Evolutionary conservation across 192 early-diverging fungal genomes (phyloP).

Genomic region (Umbelopsis sp.): DNA sequence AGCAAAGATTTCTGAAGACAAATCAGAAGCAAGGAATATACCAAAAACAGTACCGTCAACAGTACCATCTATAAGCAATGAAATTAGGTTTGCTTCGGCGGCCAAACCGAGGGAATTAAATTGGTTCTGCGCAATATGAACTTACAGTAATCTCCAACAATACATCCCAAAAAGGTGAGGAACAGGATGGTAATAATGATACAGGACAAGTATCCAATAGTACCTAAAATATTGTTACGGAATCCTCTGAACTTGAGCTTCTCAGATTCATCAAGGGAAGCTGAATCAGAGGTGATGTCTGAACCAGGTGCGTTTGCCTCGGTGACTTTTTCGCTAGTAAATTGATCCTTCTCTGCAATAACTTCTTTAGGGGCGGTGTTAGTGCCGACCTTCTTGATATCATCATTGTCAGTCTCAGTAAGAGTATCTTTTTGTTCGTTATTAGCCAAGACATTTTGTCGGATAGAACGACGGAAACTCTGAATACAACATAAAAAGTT

Average conservation of each 20-base stretch:
- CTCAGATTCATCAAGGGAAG: constrained; percentile 33
- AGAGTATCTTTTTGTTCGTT: constrained; percentile 13
- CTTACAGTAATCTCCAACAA: constrained; percentile 79
- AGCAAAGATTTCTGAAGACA: constrained; percentile 65
- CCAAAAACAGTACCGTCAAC: constrained; percentile 51
- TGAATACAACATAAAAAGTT: not conserved
- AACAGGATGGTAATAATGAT: constrained; percentile 61
- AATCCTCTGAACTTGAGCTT: constrained; percentile 65
- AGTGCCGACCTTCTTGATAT: constrained; percentile 24
- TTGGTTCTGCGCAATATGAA: not conserved
- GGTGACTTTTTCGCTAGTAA: constrained; percentile 7
- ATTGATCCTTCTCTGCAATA: constrained; percentile 9
- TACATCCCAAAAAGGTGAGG: constrained; percentile 64
- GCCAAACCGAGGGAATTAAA: not conserved
- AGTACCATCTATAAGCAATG: constrained; percentile 43
- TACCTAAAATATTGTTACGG: constrained; percentile 54
- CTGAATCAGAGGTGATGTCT: not conserved
- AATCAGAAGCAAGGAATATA: constrained; percentile 63
- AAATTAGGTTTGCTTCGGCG: not conserved
- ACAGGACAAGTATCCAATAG: constrained; percentile 47
- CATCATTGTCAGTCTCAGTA: constrained; percentile 18
- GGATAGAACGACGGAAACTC: not conserved
- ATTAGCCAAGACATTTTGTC: constrained; percentile 25
- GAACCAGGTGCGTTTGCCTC: not conserved
- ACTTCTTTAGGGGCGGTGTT: not conserved